phyloP scores from a whole-genome alignment of 495 filamentous ascomycete genomes.

The Parathielavia hyrcaniae region DNA sequence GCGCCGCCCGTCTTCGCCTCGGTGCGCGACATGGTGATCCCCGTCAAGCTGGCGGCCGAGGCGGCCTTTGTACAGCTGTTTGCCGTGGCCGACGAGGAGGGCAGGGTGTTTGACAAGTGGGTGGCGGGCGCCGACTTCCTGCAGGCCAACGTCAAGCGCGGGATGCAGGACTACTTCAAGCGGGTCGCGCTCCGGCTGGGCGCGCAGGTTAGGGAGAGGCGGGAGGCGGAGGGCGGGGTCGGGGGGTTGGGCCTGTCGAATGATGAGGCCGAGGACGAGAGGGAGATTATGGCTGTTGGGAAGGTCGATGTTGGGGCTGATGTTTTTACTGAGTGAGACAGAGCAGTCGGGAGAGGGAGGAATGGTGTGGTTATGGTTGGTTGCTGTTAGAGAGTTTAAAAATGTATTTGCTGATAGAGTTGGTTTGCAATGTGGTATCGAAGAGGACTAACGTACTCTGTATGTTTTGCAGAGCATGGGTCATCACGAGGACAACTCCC shows the following conservation, averaged over 20 bases:
- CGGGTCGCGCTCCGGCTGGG: constrained; percentile 76
- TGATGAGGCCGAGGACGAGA: constrained; percentile 89
- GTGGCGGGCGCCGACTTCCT: constrained; percentile 54
- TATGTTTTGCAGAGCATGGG: no score
- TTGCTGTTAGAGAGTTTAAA: no score
- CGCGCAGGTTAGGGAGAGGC: constrained; percentile 75
- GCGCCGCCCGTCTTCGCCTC: constrained; percentile 80
- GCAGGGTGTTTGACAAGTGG: constrained; percentile 86
- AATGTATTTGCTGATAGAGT: no score
- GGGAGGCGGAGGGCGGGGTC: constrained; percentile 80
- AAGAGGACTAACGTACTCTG: no score
- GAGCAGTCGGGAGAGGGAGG: background rate
- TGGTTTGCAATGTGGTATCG: no score
- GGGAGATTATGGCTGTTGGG: constrained; percentile 92
- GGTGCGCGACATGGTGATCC: constrained; percentile 90
- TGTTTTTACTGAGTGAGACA: constrained; percentile 42
- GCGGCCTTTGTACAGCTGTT: constrained; percentile 95
- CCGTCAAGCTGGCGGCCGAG: constrained; percentile 91
- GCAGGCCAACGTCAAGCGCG: constrained; percentile 65
- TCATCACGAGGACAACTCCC: no score
- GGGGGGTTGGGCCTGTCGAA: constrained; percentile 77
- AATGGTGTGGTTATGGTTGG: no score
- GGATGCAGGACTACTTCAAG: constrained; percentile 97
- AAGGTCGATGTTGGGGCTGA: constrained; percentile 75
- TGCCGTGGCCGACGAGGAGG: constrained; percentile 77